Base-by-base conservation (phyloP, 2,329 filamentous ascomycete genomes). In the Thielaviopsis musarum region DNA sequence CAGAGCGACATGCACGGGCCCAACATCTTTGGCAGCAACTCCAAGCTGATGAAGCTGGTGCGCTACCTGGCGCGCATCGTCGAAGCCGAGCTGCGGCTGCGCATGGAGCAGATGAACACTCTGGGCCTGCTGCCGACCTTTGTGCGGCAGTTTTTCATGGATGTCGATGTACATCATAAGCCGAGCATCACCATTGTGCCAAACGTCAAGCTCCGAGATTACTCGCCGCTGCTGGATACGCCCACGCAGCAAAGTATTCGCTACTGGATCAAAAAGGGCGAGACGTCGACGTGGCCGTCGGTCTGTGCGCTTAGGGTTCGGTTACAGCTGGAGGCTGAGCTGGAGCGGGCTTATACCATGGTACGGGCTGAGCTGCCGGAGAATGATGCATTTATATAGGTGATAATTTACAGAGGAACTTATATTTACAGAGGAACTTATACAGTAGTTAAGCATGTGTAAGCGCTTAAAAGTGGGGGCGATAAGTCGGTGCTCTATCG, bases 271-370 rank as follows among this genome's bases (percentile, higher is more conserved):
- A 70, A 83, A 34, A 79, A 85, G 59, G 91, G 91, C 1, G 91
- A 97, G 71, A 75, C 84, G 63, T 91, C 87, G 64, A 89, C 95
- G 0, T 97, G 91, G 91, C 91, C 91, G 0, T 88, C 89, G 1
- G 82, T 95, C 2, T 84, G 84, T 34, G 88, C 90, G 15, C 71
- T 97, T 62, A 85, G 85, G 65, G 84, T 95, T 6, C 76, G 91
- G 6, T 93, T 88, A 69, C 85, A 84, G 4, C 79, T 97, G 7
- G 91, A 97, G 70, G 85, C 90, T 59, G 90, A 95, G 68, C 75
- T 97, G 12, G 91, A 96, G 69, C 76, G 84, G 54, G 87, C 88
- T 0, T 96, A 95, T 69, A 87, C 94, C 70, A 75, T 85, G 60
- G 85, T 91, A 0, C 76, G 88, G 62, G 79, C 84, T 21, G 60